A percentile compares a stretch with the other conserved stretches of the same genome.
phyloP scores from a whole-genome alignment of 2,329 filamentous ascomycete genomes.

The Aspergillus clavatus region DNA sequence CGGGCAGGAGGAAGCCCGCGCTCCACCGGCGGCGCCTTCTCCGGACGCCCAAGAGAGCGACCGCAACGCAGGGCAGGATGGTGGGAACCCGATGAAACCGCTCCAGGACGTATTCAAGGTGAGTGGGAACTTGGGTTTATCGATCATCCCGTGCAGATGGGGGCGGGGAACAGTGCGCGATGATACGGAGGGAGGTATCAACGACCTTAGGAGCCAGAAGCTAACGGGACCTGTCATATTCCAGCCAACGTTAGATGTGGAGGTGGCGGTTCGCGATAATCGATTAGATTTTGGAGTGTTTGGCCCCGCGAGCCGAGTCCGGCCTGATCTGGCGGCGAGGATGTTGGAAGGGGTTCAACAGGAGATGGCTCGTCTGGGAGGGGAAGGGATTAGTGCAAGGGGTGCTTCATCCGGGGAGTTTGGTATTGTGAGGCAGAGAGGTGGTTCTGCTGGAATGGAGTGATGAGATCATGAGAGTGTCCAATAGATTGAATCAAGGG shows the following conservation, averaged over 20 bases:
- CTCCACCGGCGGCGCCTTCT: not conserved
- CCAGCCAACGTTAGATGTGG: conserved; percentile 53
- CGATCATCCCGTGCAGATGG: conserved; percentile 2
- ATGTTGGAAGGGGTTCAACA: conserved; percentile 15
- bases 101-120: conserved; percentile 16
- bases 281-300: conserved; percentile 52
- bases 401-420: too few species aligned
- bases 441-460: too few species aligned
- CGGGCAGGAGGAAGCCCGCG: not conserved
- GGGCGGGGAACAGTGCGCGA: too few species aligned
- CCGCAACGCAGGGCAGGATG: not conserved
- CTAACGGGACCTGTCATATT: conserved; percentile 13
- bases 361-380: conserved; percentile 12
- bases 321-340: conserved; percentile 5
- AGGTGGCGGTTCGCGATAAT: conserved; percentile 48
- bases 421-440: too few species aligned
- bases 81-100: not conserved
- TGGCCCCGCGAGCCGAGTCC: conserved; percentile 33
- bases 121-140: conserved; percentile 2
- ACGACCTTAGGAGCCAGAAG: too few species aligned
- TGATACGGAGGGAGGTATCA: too few species aligned
- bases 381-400: not conserved
- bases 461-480: too few species aligned
- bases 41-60: not conserved
- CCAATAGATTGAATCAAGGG: conserved; percentile 14